These are phyloP conservation scores for Mycena amicta DNA, from an alignment of 768 basidiomycete genomes.

Conservation along the genomic window DNA sequence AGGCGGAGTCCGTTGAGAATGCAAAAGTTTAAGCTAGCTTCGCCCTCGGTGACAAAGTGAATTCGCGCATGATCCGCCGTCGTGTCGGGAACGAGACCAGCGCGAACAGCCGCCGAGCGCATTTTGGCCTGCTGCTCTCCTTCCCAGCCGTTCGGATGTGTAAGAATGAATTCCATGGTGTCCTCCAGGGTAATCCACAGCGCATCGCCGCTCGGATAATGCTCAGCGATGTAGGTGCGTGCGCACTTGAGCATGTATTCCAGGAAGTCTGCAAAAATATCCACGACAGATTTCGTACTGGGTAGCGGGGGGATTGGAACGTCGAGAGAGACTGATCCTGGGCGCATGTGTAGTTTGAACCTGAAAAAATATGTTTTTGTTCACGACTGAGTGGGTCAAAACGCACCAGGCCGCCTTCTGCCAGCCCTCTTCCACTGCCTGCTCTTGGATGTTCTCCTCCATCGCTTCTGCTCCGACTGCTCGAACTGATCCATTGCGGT, in stretches of 20 bases:
- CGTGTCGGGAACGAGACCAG: constrained; percentile 43
- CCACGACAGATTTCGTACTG: constrained; percentile 38
- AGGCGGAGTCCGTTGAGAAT: constrained; percentile 42
- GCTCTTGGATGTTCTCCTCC: neutral
- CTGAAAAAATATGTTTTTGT: constrained; percentile 23
- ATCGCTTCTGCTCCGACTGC: constrained; percentile 20
- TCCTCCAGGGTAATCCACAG: constrained; percentile 45
- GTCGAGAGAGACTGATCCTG: constrained; percentile 23
- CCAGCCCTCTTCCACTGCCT: constrained; percentile 12
- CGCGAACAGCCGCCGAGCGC: constrained; percentile 48
- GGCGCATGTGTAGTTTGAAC: constrained; percentile 47
- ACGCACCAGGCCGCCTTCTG: constrained; percentile 12
- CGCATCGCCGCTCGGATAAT: constrained; percentile 30
- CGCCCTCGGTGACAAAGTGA: constrained; percentile 56
- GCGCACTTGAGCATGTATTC: constrained; percentile 44
- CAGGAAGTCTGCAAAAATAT: constrained; percentile 52
- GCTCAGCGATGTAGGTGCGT: constrained; percentile 43
- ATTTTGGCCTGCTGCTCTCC: constrained; percentile 52
- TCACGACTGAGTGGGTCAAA: too few species aligned
- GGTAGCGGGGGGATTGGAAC: constrained; percentile 41
- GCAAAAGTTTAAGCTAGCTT: constrained; percentile 57
- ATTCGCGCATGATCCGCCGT: constrained; percentile 41
- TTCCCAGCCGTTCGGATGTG: constrained; percentile 62
- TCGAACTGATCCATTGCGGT: constrained; percentile 8
- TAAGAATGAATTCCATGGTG: constrained; percentile 48